Conservation (phyloP, 2,329 filamentous ascomycete species). For the Botryotinia narcissicola region DNA sequence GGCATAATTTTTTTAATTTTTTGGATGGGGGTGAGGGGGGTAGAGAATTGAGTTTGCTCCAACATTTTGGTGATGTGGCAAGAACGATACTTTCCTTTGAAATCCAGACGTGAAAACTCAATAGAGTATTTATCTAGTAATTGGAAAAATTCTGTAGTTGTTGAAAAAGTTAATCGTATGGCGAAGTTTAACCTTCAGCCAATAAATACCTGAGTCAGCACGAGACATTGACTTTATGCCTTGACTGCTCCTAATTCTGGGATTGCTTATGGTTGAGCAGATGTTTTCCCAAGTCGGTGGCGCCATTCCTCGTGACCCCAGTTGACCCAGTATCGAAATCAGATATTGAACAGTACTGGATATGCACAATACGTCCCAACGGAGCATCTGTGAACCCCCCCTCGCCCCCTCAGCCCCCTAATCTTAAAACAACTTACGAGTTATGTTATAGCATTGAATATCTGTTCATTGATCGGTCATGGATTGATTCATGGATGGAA, state of each 20-base stretch:
- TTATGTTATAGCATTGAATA: constrained; percentile 4
- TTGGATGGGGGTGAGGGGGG: no score
- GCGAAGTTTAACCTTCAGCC: constrained; percentile 11
- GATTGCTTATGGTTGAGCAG: background rate
- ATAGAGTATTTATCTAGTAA: background rate
- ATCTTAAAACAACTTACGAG: constrained; percentile 14
- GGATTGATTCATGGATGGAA: background rate
- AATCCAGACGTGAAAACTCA: background rate
- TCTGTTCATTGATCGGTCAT: constrained; percentile 5
- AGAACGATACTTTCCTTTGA: background rate
- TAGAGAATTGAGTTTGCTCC: background rate
- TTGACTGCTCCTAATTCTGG: constrained; percentile 1
- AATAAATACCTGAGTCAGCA: constrained; percentile 4
- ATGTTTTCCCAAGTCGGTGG: constrained; percentile 6
- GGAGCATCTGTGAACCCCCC: background rate
- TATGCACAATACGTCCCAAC: background rate
- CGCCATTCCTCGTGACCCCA: background rate
- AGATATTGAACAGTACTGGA: background rate
- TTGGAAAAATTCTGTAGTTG: background rate
- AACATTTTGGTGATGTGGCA: background rate
- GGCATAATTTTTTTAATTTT: background rate
- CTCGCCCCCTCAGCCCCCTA: constrained; percentile 5
- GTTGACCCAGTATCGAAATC: background rate
- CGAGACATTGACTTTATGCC: constrained; percentile 5
- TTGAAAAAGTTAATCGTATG: background rate